These are phyloP conservation scores for Monosporozyma yasuniensis DNA, from an alignment of 805 yeast species.

Conservation along the genomic window DNA sequence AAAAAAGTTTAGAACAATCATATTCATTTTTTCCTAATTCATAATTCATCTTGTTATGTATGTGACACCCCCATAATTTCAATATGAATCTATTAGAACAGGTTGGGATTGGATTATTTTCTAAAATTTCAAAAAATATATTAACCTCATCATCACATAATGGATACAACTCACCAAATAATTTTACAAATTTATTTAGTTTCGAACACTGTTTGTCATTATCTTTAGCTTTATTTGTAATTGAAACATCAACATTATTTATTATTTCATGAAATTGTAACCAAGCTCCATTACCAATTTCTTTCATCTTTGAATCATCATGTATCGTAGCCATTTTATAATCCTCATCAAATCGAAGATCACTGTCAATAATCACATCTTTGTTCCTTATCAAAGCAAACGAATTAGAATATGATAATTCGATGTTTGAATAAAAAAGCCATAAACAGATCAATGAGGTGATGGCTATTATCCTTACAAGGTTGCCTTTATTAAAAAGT, in stretches of 20 bases:
- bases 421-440: slow-evolving; percentile 19
- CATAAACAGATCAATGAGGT: slow-evolving; percentile 14
- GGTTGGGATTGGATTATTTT: slow-evolving; percentile 71
- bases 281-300: slow-evolving; percentile 2
- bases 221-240: not conserved
- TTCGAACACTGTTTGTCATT: not conserved
- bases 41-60: slow-evolving; percentile 86
- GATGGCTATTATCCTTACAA: not conserved
- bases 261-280: slow-evolving; percentile 2
- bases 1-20: slow-evolving; percentile 66
- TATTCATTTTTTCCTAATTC: slow-evolving; percentile 78
- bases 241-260: not conserved
- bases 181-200: slow-evolving; percentile 42
- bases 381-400: not conserved
- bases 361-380: slow-evolving; percentile 22
- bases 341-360: not conserved
- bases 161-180: slow-evolving; percentile 88
- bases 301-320: not conserved
- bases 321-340: not conserved
- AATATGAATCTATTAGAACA: slow-evolving; percentile 71
- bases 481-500: not conserved
- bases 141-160: slow-evolving; percentile 83
- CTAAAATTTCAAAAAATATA: slow-evolving; percentile 65
- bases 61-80: slow-evolving; percentile 89
- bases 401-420: slow-evolving; percentile 23